Base-by-base conservation (phyloP, 139 green algal species). In the Tetraselmis striata region DNA sequence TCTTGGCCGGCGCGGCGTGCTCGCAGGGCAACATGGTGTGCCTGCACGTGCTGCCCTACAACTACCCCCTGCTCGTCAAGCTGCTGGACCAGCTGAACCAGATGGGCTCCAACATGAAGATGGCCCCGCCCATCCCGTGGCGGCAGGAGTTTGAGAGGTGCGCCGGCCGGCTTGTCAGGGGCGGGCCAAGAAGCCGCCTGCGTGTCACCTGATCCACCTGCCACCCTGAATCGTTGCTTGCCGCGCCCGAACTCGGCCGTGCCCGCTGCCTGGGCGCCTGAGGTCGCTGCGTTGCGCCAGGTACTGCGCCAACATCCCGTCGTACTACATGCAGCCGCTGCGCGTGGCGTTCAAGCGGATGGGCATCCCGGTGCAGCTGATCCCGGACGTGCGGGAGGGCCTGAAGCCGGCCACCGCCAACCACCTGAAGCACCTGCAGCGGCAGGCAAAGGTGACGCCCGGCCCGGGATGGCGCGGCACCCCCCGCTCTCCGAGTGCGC, bases 321-420 rank as follows among this genome's bases (percentile, higher is more conserved):
- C 74, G 22, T 28, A 28, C 74, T 77, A 77, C 74, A 29, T 29
- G 74, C 26, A 2, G 2, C n/a, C 74, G 2, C 74, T 77, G 5
- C 74, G 74, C 23, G n/a, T 29, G 26, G 74, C 74, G 23, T 77
- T 77, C 74, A 77, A 77, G 74, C 25, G n/a, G 74, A 77, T 77
- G 74, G 74, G 74, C 74, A 29, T 77, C 26, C 26, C 26, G 26
- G n/a, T 28, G 26, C 74, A 77, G 26, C 26, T 77, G 74, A 77
- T 77, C 74, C 74, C 74, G 22, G 74, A 77, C 2, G 23, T 77
- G 74, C 74, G 74, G 74, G 74, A 77, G 74, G 74, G 74, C 5
- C 25, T 77, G 74, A 29, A 29, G 26, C n/a, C n/a, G 26, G 26
- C 74, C 74, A 29, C n/a, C 2, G 25, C 74, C 2, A 77, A 29